These are phyloP conservation scores for Fusarium equiseti DNA, from an alignment of 2,329 filamentous ascomycete genomes.

Conservation along the genomic window DNA sequence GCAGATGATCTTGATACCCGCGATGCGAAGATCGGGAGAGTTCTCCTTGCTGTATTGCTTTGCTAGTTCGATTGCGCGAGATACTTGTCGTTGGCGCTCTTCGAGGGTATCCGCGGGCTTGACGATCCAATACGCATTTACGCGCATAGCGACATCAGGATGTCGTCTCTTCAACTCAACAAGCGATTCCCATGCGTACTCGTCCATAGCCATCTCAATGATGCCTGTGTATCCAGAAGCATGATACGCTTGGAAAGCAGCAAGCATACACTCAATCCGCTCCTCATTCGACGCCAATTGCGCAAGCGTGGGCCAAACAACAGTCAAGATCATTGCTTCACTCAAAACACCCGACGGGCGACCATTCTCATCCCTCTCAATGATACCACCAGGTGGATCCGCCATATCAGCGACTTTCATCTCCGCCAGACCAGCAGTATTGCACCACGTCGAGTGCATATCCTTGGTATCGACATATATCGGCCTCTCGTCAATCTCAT, in stretches of 20 bases:
- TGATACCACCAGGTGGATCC: slow-evolving; percentile 64
- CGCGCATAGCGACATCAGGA: slow-evolving; percentile 54
- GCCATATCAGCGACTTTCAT: slow-evolving; percentile 59
- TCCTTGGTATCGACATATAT: slow-evolving; percentile 70
- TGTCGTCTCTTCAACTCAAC: slow-evolving; percentile 55
- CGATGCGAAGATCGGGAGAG: slow-evolving; percentile 60
- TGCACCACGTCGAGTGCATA: slow-evolving; percentile 69
- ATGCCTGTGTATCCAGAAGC: slow-evolving; percentile 66
- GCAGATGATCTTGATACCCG: slow-evolving; percentile 72
- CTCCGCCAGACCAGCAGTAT: slow-evolving; percentile 62
- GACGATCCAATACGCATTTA: slow-evolving; percentile 70
- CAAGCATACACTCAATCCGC: slow-evolving; percentile 60
- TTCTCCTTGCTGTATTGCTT: slow-evolving; percentile 50
- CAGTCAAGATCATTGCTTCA: slow-evolving; percentile 64
- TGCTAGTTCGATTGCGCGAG: slow-evolving; percentile 61
- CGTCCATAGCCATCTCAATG: slow-evolving; percentile 73
- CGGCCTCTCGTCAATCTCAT: slow-evolving; percentile 65
- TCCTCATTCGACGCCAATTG: slow-evolving; percentile 61
- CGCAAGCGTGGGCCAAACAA: slow-evolving; percentile 68
- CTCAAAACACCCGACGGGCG: slow-evolving; percentile 63
- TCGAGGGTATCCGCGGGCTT: slow-evolving; percentile 59
- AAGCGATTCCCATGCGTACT: slow-evolving; percentile 65
- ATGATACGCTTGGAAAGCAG: slow-evolving; percentile 64
- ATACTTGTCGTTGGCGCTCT: slow-evolving; percentile 60
- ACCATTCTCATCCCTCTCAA: slow-evolving; percentile 63